A percentile compares a stretch with the other conserved stretches of the same genome.
phyloP scores from a whole-genome alignment of 805 yeast species.

The Zygosaccharomyces lentus region DNA sequence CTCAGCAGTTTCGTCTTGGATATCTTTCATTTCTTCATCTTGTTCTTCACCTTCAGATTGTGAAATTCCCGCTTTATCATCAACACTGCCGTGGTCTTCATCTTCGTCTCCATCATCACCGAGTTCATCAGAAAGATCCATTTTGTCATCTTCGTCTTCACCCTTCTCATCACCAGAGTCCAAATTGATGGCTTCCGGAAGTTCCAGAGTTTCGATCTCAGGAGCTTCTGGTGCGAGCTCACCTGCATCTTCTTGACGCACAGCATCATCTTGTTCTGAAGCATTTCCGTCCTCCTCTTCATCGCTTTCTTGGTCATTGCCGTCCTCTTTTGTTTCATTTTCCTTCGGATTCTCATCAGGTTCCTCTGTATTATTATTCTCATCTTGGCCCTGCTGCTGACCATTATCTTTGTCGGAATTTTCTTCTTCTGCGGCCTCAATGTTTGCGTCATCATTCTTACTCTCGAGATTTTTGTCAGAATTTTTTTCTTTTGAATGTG shows the following conservation, averaged over 20 bases:
- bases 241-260: slow-evolving; percentile 61
- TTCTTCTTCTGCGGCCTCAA: slow-evolving; percentile 40
- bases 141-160: slow-evolving; percentile 42
- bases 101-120: slow-evolving; percentile 71
- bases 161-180: slow-evolving; percentile 72
- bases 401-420: slow-evolving; percentile 37
- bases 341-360: slow-evolving; percentile 27
- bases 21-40: slow-evolving; percentile 32
- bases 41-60: slow-evolving; percentile 28
- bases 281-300: slow-evolving; percentile 63
- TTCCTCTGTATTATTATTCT: slow-evolving; percentile 29
- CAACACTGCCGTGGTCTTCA: slow-evolving; percentile 44
- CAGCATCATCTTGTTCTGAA: slow-evolving; percentile 79
- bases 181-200: slow-evolving; percentile 87
- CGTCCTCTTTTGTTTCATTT: slow-evolving; percentile 36
- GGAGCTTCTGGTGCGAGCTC: slow-evolving; percentile 71
- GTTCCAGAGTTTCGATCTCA: slow-evolving; percentile 79
- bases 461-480: slow-evolving; percentile 65
- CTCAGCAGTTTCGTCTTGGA: slow-evolving; percentile 30
- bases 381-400: slow-evolving; percentile 35
- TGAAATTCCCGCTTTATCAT: slow-evolving; percentile 39
- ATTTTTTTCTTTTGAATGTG: slow-evolving; percentile 74
- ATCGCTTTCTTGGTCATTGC: slow-evolving; percentile 38
- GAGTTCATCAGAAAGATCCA: slow-evolving; percentile 34
- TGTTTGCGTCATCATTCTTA: slow-evolving; percentile 43